phyloP scores from a whole-genome alignment of 495 filamentous ascomycete species.

The Daldinia grandis region DNA sequence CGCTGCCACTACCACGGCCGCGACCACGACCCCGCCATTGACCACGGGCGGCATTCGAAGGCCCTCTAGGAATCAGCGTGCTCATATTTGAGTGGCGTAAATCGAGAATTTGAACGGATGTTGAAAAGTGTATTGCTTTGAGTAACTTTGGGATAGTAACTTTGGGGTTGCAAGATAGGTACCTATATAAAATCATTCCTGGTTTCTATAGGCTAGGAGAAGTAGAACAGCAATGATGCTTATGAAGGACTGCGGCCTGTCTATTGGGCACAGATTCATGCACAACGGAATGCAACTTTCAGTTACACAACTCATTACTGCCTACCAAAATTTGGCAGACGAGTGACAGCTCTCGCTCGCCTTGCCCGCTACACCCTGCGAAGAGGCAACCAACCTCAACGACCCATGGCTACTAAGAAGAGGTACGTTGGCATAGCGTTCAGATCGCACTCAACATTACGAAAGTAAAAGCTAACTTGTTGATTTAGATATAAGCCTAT shows the following conservation, averaged over 20 bases:
- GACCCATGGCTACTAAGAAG: neutral
- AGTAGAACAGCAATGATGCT: conserved; percentile 4
- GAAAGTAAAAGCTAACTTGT: neutral
- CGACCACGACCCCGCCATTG: conserved; percentile 4
- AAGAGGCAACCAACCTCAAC: neutral
- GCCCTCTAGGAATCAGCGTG: conserved; percentile 20
- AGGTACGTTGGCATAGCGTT: no score
- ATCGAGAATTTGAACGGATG: neutral
- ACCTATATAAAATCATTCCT: neutral
- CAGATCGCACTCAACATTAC: neutral
- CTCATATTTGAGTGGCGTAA: neutral
- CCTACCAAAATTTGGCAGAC: neutral
- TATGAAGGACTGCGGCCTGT: neutral
- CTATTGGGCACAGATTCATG: conserved; percentile 3
- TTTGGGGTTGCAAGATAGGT: neutral
- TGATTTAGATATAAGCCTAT: no score
- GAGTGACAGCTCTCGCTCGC: neutral
- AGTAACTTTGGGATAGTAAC: neutral
- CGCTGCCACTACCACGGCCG: neutral
- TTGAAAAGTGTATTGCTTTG: neutral
- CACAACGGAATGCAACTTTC: conserved; percentile 7
- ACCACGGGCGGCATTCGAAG: conserved; percentile 11
- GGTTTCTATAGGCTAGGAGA: neutral
- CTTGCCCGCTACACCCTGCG: conserved; percentile 1
- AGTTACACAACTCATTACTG: conserved; percentile 3